Evolutionary conservation across 257 asterid genomes (phyloP).

Genomic region (Cordia subcordata): DNA sequence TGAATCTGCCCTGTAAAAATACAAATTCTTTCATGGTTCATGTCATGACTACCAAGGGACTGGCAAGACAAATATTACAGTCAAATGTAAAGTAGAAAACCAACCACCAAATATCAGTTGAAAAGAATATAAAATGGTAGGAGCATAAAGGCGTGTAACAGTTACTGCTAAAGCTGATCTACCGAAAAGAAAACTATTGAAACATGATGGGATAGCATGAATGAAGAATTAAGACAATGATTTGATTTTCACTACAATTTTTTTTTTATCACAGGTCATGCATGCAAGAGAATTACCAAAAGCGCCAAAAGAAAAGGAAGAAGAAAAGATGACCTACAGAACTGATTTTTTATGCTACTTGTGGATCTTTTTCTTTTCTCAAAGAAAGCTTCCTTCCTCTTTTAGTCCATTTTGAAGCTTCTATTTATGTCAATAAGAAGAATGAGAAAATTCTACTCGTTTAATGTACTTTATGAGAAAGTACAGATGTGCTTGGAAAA

Average conservation of each 20-base stretch:
- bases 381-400: neutral
- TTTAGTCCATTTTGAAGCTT: neutral
- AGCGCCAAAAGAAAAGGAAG: neutral
- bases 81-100: neutral
- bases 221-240: too few relatives aligned
- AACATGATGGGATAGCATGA: too few relatives aligned
- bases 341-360: neutral
- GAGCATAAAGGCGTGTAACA: too few relatives aligned
- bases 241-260: too few relatives aligned
- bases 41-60: neutral
- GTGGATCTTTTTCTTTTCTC: neutral
- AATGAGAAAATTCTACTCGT: neutral
- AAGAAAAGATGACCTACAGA: neutral
- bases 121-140: neutral
- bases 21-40: neutral
- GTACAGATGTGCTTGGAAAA: conserved; percentile 9
- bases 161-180: too few relatives aligned
- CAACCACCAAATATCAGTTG: neutral
- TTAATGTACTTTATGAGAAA: conserved; percentile 6
- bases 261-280: too few relatives aligned
- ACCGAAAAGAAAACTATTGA: too few relatives aligned
- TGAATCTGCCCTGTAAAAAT: conserved; percentile 60
- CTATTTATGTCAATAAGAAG: neutral
- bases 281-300: too few relatives aligned
- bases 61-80: neutral